Evolutionary conservation across 495 filamentous ascomycete genomes (phyloP).

Genomic region (Penicillium waksmanii): DNA sequence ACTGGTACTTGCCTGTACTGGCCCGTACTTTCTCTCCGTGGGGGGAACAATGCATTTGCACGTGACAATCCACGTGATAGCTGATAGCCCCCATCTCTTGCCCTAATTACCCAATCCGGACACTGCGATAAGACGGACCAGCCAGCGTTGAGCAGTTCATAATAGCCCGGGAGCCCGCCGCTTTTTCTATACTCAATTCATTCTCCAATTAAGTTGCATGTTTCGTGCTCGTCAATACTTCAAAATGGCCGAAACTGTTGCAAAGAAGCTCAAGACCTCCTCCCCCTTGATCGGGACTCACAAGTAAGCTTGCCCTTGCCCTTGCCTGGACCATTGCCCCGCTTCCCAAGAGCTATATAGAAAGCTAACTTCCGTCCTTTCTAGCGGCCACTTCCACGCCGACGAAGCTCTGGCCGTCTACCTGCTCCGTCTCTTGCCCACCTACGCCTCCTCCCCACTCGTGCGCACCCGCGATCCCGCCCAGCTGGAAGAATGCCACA

Average conservation of each 20-base stretch:
- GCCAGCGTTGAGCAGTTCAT: conserved; percentile 27
- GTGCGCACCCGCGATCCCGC: conserved; percentile 85
- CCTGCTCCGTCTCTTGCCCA: conserved; percentile 87
- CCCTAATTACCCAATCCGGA: conserved; percentile 32
- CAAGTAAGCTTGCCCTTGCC: conserved; percentile 54
- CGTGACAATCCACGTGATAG: conserved; percentile 3
- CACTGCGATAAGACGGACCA: conserved; percentile 26
- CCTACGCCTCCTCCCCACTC: conserved; percentile 74
- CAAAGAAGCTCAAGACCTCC: conserved; percentile 72
- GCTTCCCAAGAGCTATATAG: conserved; percentile 11
- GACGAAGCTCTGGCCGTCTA: conserved; percentile 98
- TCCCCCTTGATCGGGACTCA: conserved; percentile 81
- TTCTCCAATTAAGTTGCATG: conserved; percentile 25
- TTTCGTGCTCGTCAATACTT: conserved; percentile 36
- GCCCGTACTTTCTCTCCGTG: background rate
- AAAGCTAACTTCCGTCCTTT: background rate
- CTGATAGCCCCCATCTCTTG: conserved; percentile 13
- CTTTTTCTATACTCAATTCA: background rate
- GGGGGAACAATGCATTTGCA: no score
- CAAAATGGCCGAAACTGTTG: conserved; percentile 65
- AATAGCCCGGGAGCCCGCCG: background rate
- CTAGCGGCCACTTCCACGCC: conserved; percentile 93
- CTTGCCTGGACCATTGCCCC: no score
- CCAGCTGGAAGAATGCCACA: conserved; percentile 80
- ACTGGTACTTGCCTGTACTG: background rate